A percentile compares a stretch with the other conserved stretches of the same genome.
Conservation (phyloP, 163 green algal species). For the Chloromonas sp. region DNA sequence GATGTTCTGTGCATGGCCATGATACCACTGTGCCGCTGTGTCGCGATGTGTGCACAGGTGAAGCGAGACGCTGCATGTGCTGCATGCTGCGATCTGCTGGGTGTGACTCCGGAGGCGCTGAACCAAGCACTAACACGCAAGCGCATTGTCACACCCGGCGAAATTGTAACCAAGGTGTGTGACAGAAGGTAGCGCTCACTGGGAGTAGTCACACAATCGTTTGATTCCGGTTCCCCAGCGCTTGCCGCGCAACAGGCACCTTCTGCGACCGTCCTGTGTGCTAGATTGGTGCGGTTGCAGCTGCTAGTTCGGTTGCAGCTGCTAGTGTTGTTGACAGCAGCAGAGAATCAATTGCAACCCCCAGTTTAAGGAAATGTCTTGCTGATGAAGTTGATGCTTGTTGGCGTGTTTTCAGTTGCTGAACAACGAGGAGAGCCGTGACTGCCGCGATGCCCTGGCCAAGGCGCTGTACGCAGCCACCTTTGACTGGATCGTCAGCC, state of each 20-base stretch:
- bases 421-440: constrained; percentile 51
- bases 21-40: too few relatives aligned
- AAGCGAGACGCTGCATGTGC: constrained; percentile 40
- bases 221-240: too few relatives aligned
- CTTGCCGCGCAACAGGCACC: too few relatives aligned
- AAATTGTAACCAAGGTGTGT: constrained; percentile 57
- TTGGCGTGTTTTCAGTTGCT: constrained; percentile 23
- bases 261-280: too few relatives aligned
- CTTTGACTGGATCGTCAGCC: constrained; percentile 74
- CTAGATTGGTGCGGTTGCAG: too few relatives aligned
- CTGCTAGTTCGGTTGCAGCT: too few relatives aligned
- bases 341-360: too few relatives aligned
- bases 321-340: too few relatives aligned
- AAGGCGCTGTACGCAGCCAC: constrained; percentile 76
- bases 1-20: too few relatives aligned
- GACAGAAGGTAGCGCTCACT: background rate
- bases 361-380: too few relatives aligned
- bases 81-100: constrained; percentile 57
- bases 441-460: constrained; percentile 74
- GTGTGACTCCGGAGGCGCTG: constrained; percentile 29
- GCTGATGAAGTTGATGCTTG: too few relatives aligned
- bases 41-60: constrained; percentile 15
- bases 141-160: constrained; percentile 48
- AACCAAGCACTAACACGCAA: constrained; percentile 30
- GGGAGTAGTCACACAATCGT: too few relatives aligned